Conservation (phyloP, 352 stramenopile species). For the Pythium pyrilobum region DNA sequence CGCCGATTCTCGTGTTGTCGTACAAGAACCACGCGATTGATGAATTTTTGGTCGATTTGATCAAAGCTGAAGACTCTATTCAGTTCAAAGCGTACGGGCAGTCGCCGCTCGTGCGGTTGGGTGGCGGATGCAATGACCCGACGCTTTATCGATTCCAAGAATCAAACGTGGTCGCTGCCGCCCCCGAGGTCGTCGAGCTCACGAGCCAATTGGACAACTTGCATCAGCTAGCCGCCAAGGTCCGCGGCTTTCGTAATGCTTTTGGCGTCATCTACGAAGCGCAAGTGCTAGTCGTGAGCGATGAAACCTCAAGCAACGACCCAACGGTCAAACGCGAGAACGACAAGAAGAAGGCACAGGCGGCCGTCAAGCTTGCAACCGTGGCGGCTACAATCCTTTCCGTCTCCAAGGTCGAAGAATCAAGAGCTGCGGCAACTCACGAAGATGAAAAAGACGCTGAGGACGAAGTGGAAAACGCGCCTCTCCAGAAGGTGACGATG, state of each 20-base stretch:
- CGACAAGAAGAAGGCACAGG: constrained; percentile 2
- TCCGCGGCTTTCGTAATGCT: constrained; percentile 5
- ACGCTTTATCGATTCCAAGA: constrained; percentile 43
- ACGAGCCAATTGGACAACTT: constrained; percentile 7
- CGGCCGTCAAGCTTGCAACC: not conserved
- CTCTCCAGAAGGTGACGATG: not conserved
- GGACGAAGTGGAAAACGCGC: not conserved
- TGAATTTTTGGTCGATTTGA: constrained; percentile 76
- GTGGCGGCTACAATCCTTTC: not conserved
- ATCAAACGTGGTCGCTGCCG: constrained; percentile 19
- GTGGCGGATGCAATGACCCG: constrained; percentile 57
- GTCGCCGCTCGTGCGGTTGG: constrained; percentile 47
- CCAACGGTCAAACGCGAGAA: not conserved
- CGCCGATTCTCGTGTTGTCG: constrained; percentile 76
- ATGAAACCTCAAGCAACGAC: not conserved
- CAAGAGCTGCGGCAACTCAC: not conserved
- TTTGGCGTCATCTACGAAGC: constrained; percentile 21
- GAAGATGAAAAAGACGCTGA: not conserved
- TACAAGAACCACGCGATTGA: constrained; percentile 90
- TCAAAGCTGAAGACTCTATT: constrained; percentile 43
- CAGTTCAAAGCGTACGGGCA: constrained; percentile 19
- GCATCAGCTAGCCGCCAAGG: constrained; percentile 10
- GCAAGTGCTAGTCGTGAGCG: constrained; percentile 4
- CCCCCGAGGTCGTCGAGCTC: constrained; percentile 1
- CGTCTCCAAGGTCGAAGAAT: not conserved